Base-by-base conservation (phyloP, 1,284 basidiomycete genomes). In the Ganoderma lucidum region DNA sequence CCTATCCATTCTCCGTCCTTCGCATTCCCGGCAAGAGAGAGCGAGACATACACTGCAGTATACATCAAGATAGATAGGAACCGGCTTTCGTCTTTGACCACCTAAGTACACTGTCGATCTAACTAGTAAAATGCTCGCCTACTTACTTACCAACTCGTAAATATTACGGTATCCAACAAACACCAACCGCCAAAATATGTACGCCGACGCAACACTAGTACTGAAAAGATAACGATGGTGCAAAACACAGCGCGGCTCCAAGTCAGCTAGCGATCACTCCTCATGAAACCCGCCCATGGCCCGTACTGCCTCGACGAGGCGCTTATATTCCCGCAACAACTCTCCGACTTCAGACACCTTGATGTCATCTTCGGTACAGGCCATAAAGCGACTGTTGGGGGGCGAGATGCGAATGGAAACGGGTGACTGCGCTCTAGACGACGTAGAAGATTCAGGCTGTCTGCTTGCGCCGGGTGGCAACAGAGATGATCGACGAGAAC, bases 251-350 rank as follows among this genome's bases (percentile, higher is more conserved):
- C 19, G 23, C 3, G 5, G 45, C 19, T 14, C 48, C 48, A 14
- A 19, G 12, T 14, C 53, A 32, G 53, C 17, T 19, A 56, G 30
- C 53, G 23, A 28, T 69, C 51, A 76, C 63, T 79, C 79, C 28
- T 82, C 81, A 28, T 81, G 75, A 67, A 85, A 85, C 4, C 81
- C 83, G 30, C 82, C 83, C 75, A 84, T 75, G 2, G 80, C 81
- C 30, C 80, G 74, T 56, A 86, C 73, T 10, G 80, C 83, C 65
- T 83, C 83, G 12, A 80, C 92, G 62, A 94, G 77, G 28, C 90
- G 83, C 70, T 88, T 87, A 79, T 96, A 96, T 72, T 96, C 95
- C 39, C 83, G 80, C 75, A 96, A 81, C 48, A 96, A 82, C 70
- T 91, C 88, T 0, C 85, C 88, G 1, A 96, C 88, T 75, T 96